phyloP scores from a whole-genome alignment of 2,329 filamentous ascomycete genomes.

The Raffaelea deltoideospora region DNA sequence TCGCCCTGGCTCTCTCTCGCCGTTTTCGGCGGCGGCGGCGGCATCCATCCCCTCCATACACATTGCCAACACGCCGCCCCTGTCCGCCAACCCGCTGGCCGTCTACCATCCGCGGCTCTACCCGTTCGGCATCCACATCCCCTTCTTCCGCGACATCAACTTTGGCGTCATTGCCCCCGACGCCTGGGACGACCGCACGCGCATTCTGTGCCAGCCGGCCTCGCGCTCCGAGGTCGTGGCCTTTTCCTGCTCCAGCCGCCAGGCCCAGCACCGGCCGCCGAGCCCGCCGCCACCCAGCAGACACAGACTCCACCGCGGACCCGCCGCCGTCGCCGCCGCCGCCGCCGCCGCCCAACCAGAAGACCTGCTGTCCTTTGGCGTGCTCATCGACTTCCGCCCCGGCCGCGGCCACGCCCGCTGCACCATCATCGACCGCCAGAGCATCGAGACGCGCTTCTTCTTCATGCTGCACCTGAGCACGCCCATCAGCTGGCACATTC shows the following conservation, averaged over 20 bases:
- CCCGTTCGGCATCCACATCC: conserved; percentile 5
- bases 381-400: conserved; percentile 5
- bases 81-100: too few relatives aligned
- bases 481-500: conserved; percentile 3
- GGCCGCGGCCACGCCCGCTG: conserved; percentile 1
- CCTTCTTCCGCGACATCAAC: conserved; percentile 2
- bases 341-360: conserved; percentile 1
- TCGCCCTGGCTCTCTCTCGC: background rate
- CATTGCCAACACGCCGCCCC: too few relatives aligned
- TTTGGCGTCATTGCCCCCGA: background rate
- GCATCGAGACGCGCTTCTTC: conserved; percentile 1
- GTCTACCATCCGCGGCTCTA: conserved; percentile 4
- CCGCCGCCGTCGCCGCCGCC: too few relatives aligned
- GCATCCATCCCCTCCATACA: background rate
- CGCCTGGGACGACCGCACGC: conserved; percentile 5
- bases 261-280: too few relatives aligned
- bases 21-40: background rate
- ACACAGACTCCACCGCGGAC: too few relatives aligned
- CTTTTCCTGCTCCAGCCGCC: conserved; percentile 2
- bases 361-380: conserved; percentile 2
- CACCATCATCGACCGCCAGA: conserved; percentile 3
- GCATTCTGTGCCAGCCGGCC: conserved; percentile 5
- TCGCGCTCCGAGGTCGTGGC: conserved; percentile 2
- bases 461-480: conserved; percentile 3
- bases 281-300: too few relatives aligned